Evolutionary conservation across 768 basidiomycete species (phyloP).

Genomic region (Pleurotus ostreatus): DNA sequence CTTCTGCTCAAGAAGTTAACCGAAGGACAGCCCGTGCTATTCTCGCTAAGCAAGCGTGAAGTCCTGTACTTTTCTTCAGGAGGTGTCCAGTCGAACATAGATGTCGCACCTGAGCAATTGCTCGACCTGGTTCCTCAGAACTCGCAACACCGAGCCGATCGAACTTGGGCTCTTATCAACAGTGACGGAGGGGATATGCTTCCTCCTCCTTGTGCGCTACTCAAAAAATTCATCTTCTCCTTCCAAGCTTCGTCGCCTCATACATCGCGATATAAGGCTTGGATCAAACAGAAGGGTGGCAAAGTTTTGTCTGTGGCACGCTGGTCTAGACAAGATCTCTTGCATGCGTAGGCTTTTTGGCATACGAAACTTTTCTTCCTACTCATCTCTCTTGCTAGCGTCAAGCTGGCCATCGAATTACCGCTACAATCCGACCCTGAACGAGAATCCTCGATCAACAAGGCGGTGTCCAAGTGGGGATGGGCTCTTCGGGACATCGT

Average conservation of each 20-base stretch:
- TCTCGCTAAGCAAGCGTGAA: no score
- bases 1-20: no score
- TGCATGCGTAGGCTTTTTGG: neutral
- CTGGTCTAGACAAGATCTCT: neutral
- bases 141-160: no score
- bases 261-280: neutral
- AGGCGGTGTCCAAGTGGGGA: neutral
- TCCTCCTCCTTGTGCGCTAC: no score
- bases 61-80: no score
- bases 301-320: neutral
- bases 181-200: no score
- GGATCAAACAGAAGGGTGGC: neutral
- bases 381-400: neutral
- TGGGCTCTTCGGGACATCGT: neutral
- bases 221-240: neutral
- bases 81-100: no score
- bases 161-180: no score
- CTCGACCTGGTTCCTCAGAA: no score
- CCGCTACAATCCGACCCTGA: neutral
- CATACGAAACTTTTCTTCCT: neutral
- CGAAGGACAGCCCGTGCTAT: no score
- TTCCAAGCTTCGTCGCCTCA: neutral
- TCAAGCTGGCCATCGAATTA: neutral
- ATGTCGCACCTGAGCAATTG: no score
- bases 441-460: neutral